A percentile compares a stretch with the other conserved stretches of the same genome.
Evolutionary conservation across 805 yeast genomes (phyloP).

Genomic region (Metschnikowia anglica): DNA sequence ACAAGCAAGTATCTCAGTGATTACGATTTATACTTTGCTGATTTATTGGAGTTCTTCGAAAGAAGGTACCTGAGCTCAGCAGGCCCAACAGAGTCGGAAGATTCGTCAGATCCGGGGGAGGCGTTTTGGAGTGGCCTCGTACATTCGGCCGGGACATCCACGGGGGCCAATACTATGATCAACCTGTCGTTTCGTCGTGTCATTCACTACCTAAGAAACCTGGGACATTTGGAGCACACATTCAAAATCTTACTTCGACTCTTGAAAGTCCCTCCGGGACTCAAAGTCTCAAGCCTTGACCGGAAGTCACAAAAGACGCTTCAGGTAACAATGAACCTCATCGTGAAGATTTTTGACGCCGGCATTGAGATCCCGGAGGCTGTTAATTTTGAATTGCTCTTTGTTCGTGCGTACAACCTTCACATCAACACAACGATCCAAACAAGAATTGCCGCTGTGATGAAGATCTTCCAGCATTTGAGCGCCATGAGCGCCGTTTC

Average conservation of each 20-base stretch:
- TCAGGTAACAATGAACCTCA: slow-evolving; percentile 26
- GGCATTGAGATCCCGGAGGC: slow-evolving; percentile 30
- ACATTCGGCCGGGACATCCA: slow-evolving; percentile 55
- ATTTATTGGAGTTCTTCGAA: slow-evolving; percentile 23
- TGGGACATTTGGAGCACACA: not conserved
- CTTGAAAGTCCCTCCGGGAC: slow-evolving; percentile 19
- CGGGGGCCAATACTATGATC: slow-evolving; percentile 48
- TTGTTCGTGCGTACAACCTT: slow-evolving; percentile 52
- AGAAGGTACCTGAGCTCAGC: not conserved
- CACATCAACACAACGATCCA: slow-evolving; percentile 50
- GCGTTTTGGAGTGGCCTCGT: slow-evolving; percentile 56
- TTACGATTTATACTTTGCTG: slow-evolving; percentile 21
- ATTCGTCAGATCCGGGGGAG: slow-evolving; percentile 2
- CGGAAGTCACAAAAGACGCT: slow-evolving; percentile 26
- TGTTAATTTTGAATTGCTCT: slow-evolving; percentile 36
- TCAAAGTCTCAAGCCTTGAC: slow-evolving; percentile 11
- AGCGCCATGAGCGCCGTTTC: slow-evolving; percentile 11
- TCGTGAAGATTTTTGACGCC: slow-evolving; percentile 43
- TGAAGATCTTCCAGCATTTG: slow-evolving; percentile 46
- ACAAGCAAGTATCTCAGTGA: slow-evolving; percentile 2
- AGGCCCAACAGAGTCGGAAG: not conserved
- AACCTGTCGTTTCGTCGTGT: slow-evolving; percentile 40
- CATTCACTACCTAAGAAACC: slow-evolving; percentile 7
- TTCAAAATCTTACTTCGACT: slow-evolving; percentile 21
- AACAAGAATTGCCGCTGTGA: slow-evolving; percentile 37